phyloP scores from a whole-genome alignment of 2,329 filamentous ascomycete species.

The Venturia effusa region DNA sequence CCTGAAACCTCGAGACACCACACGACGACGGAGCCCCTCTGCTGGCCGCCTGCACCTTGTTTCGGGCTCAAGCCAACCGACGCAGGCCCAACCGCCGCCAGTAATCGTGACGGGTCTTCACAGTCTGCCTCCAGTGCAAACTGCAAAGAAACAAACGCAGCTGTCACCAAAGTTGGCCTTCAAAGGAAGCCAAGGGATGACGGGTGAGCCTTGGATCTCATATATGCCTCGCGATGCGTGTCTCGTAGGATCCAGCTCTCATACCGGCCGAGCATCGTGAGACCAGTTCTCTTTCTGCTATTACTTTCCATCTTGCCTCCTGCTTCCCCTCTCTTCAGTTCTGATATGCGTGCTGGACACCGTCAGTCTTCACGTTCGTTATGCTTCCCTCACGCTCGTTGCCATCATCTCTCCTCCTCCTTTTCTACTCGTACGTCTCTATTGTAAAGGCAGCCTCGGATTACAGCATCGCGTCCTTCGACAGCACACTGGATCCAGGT shows the following conservation, averaged over 20 bases:
- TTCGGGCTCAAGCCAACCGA: background rate
- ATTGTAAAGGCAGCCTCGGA: background rate
- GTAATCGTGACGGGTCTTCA: background rate
- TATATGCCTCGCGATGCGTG: background rate
- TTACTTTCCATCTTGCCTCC: background rate
- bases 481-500: background rate
- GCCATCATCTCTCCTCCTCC: background rate
- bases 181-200: background rate
- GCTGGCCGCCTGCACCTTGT: background rate
- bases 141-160: background rate
- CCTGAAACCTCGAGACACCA: background rate
- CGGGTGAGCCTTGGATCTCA: background rate
- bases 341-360: background rate
- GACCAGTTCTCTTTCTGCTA: background rate
- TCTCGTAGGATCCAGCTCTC: background rate
- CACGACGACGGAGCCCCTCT: too few relatives aligned
- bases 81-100: background rate
- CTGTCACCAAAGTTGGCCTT: background rate
- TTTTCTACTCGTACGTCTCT: background rate
- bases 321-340: background rate
- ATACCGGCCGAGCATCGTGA: background rate
- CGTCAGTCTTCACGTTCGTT: background rate
- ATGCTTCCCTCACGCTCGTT: background rate
- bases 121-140: background rate
- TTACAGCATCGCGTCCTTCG: constrained; percentile 5